A percentile compares a stretch with the other conserved stretches of the same genome.
Conservation (phyloP, 352 stramenopile genomes). For the Pythium aquatile region DNA sequence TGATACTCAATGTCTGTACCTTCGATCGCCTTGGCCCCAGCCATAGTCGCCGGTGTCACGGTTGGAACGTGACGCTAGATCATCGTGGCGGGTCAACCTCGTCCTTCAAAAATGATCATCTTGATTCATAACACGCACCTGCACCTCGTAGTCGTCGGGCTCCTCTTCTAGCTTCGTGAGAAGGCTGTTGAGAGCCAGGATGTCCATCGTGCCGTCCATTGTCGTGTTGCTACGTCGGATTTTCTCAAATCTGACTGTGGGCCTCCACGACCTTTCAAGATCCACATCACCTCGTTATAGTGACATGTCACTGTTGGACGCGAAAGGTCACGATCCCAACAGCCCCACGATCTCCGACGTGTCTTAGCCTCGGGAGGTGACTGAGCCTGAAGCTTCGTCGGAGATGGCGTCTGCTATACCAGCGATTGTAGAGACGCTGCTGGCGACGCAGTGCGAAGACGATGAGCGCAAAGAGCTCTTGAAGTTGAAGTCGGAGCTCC, state of each 20-base stretch:
- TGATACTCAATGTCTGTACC: conserved; percentile 15
- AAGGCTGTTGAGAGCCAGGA: conserved; percentile 37
- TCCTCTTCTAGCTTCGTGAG: conserved; percentile 25
- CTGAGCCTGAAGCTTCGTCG: background rate
- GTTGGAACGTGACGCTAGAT: conserved; percentile 9
- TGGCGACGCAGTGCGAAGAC: background rate
- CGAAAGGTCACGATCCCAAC: conserved; percentile 12
- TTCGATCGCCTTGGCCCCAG: conserved; percentile 30
- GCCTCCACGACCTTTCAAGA: conserved; percentile 22
- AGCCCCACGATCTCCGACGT: background rate
- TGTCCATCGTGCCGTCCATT: conserved; percentile 29
- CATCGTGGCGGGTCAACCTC: background rate
- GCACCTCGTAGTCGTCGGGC: conserved; percentile 17
- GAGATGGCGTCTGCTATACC: background rate
- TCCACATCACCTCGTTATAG: conserved; percentile 8
- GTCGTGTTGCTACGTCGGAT: background rate
- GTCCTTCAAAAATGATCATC: background rate
- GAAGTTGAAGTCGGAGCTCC: background rate
- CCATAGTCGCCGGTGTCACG: conserved; percentile 37
- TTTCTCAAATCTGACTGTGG: background rate
- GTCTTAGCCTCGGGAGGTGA: background rate
- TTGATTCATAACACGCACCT: conserved; percentile 9
- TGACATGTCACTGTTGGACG: conserved; percentile 13
- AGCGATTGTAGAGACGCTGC: background rate
- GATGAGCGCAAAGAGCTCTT: background rate